A percentile compares a stretch with the other conserved stretches of the same genome.
Evolutionary conservation across 208 protist species (phyloP).

Genomic region (Trypanosoma brucei): DNA sequence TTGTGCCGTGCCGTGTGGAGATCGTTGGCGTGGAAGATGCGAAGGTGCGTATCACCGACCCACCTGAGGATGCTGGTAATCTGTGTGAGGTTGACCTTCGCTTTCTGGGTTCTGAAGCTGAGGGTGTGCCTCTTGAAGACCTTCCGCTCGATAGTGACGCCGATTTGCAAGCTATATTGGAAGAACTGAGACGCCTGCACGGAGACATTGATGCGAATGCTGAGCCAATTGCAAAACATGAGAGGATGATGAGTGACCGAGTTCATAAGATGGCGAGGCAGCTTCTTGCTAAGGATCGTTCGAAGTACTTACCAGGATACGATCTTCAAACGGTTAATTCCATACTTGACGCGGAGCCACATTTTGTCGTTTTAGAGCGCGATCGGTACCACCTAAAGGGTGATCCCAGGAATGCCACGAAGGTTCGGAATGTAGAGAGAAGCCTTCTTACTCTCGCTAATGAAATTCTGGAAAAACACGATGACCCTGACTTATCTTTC

Average conservation of each 20-base stretch:
- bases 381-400: constrained; percentile 55
- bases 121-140: constrained; percentile 54
- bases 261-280: constrained; percentile 22
- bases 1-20: constrained; percentile 64
- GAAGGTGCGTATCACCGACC: constrained; percentile 61
- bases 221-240: constrained; percentile 42
- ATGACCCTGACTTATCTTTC: constrained; percentile 40
- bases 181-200: constrained; percentile 49
- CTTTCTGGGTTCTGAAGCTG: constrained; percentile 61
- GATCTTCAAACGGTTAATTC: constrained; percentile 45
- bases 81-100: constrained; percentile 62
- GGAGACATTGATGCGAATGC: constrained; percentile 56
- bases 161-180: constrained; percentile 40
- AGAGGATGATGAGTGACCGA: constrained; percentile 54
- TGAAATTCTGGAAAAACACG: constrained; percentile 29
- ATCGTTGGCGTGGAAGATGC: constrained; percentile 52
- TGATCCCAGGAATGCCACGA: constrained; percentile 51
- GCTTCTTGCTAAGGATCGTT: constrained; percentile 47
- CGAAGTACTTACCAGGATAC: constrained; percentile 42
- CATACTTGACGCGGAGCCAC: constrained; percentile 36
- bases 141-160: constrained; percentile 63
- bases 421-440: constrained; percentile 43
- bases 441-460: constrained; percentile 30
- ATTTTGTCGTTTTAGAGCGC: constrained; percentile 44
- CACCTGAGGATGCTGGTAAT: constrained; percentile 58